A percentile compares a stretch with the other conserved stretches of the same genome.
Evolutionary conservation across 2,329 filamentous ascomycete species (phyloP).

Genomic region (Alternaria brassicicola): DNA sequence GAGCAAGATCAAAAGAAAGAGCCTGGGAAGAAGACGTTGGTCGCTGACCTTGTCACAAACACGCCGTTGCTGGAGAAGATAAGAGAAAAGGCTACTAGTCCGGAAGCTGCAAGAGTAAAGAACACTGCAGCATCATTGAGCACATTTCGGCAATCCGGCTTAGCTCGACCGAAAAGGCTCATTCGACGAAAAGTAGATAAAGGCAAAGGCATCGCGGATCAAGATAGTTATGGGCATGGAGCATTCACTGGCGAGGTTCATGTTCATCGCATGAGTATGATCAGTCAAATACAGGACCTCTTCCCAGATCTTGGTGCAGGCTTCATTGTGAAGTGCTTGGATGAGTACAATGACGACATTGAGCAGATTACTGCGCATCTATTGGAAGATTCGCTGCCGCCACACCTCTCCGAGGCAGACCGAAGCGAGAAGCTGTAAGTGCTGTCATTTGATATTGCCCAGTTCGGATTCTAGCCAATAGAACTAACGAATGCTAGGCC

Average conservation of each 20-base stretch:
- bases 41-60: slow-evolving; percentile 79
- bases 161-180: slow-evolving; percentile 59
- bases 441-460: not conserved
- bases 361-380: slow-evolving; percentile 83
- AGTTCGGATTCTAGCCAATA: not conserved
- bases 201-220: slow-evolving; percentile 62
- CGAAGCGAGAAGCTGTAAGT: slow-evolving; percentile 66
- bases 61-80: slow-evolving; percentile 76
- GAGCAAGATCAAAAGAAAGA: slow-evolving; percentile 61
- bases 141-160: slow-evolving; percentile 61
- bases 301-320: slow-evolving; percentile 86
- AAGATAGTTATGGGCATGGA: slow-evolving; percentile 43
- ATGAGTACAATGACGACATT: slow-evolving; percentile 76
- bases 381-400: slow-evolving; percentile 76
- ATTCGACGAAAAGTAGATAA: slow-evolving; percentile 67
- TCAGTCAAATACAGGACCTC: slow-evolving; percentile 90
- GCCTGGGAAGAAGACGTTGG: slow-evolving; percentile 63
- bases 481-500: slow-evolving; percentile 29
- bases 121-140: slow-evolving; percentile 67
- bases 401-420: slow-evolving; percentile 69
- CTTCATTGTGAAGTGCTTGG: slow-evolving; percentile 79
- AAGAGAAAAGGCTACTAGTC: slow-evolving; percentile 58
- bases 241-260: slow-evolving; percentile 62
- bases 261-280: slow-evolving; percentile 80
- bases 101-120: slow-evolving; percentile 61